A percentile compares a stretch with the other conserved stretches of the same genome.
These are phyloP conservation scores for Silene coronaria DNA, from an alignment of 179 eudicot genomes.

Conservation along the genomic window DNA sequence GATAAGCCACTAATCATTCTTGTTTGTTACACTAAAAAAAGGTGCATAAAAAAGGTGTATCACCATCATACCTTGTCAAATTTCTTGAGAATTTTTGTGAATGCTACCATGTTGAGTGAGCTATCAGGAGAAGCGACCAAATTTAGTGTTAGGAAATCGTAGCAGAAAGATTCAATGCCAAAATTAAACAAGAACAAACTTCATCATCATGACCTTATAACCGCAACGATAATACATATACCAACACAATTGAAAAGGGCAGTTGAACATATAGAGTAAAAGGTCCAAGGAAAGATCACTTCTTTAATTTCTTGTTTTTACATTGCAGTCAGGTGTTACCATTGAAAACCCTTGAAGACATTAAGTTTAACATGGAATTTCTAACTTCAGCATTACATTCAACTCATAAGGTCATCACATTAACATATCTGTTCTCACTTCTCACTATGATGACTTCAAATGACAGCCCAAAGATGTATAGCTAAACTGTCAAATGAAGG, in stretches of 20 bases:
- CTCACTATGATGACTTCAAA: too few relatives aligned
- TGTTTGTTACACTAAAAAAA: constrained; percentile 5
- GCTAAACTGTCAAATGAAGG: too few relatives aligned
- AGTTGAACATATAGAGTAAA: not conserved
- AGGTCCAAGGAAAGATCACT: not conserved
- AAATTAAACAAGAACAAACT: constrained; percentile 11
- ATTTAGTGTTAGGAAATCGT: constrained; percentile 15
- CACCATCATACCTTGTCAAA: constrained; percentile 67
- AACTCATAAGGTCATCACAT: too few relatives aligned
- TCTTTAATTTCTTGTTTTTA: not conserved
- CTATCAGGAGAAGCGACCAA: constrained; percentile 38
- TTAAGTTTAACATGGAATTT: not conserved
- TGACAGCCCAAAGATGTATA: too few relatives aligned
- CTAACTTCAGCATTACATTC: not conserved
- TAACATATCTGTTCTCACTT: too few relatives aligned
- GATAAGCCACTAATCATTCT: constrained; percentile 4
- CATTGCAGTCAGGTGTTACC: too few relatives aligned
- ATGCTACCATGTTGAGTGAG: constrained; percentile 87
- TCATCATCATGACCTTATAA: constrained; percentile 6
- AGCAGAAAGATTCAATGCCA: constrained; percentile 12
- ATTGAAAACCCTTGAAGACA: too few relatives aligned
- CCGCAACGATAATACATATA: not conserved
- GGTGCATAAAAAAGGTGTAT: not conserved
- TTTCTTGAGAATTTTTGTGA: constrained; percentile 82
- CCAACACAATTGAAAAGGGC: not conserved